Evolutionary conservation across 208 protist species (phyloP), one percentile per base, ranked within the genome.

Genomic region (Leishmania aethiopica): DNA sequence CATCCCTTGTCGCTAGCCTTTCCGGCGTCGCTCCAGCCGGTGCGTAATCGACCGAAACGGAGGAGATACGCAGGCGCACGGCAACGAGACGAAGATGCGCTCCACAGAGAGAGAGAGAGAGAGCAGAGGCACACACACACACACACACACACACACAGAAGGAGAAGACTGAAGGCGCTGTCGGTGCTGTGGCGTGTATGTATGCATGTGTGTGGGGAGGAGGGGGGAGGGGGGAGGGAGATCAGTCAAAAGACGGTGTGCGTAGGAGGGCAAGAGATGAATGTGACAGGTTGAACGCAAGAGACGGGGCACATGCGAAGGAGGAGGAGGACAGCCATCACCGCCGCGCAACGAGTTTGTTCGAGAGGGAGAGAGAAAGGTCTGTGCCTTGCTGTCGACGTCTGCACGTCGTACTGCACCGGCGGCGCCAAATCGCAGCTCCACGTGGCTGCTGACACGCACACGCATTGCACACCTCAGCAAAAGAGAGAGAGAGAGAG

Each of bases 251-350:
- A n/a, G 32, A 35, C 13, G 10, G 28, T 35, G 10, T 57, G 47
- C 19, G 35, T 32, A 13, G 66, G 32, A 19, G 71, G 19, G n/a
- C 42, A 80, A 22, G 76, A 42, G 82, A 40, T 53, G 35, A 83
- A 62, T 28, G 55, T 79, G 69, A 72, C 60, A 82, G 51, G 42
- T 40, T 2, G 79, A 60, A 35, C 10, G n/a, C 49, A 37, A 77
- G n/a, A 28, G 19, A 64, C 59, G 32, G 32, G 57, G 49, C 32
- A 45, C 19, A 64, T 11, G 28, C 4, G 13, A 35, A 42, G 25
- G 72, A 28, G 35, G 32, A 19, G 17, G 35, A 35, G 59, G 19
- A 51, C 10, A 53, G 55, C 45, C 8, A 77, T n/a, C 45, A 37
- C 51, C 51, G 15, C 35, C 7, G 35, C 11, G n/a, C 11, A 59